These are phyloP conservation scores for Curvularia spicifera DNA, from an alignment of 2,329 filamentous ascomycete species.

Conservation along the genomic window DNA sequence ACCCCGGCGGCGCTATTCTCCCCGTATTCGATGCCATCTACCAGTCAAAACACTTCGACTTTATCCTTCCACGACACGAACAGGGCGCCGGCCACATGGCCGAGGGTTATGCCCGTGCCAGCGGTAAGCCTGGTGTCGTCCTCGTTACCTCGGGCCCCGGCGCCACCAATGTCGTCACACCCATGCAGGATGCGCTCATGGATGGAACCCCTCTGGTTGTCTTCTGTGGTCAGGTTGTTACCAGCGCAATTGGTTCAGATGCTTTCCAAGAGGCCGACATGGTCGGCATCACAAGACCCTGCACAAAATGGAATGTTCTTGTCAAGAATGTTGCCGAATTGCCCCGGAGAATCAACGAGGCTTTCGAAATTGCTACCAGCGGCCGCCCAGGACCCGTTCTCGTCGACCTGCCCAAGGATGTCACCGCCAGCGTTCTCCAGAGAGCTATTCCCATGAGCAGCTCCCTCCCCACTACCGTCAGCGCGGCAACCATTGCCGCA, in stretches of 20 bases:
- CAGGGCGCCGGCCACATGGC: constrained; percentile 99
- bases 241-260: constrained; percentile 88
- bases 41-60: constrained; percentile 96
- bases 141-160: constrained; percentile 96
- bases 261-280: constrained; percentile 97
- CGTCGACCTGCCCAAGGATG: constrained; percentile 95
- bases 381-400: constrained; percentile 93
- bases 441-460: constrained; percentile 82
- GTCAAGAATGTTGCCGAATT: constrained; percentile 94
- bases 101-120: constrained; percentile 92
- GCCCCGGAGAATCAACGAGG: constrained; percentile 92
- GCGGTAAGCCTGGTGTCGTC: constrained; percentile 92
- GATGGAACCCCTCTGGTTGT: constrained; percentile 97
- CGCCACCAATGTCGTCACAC: constrained; percentile 94
- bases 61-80: constrained; percentile 93
- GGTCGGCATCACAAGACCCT: constrained; percentile 89
- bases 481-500: constrained; percentile 82
- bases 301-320: constrained; percentile 99
- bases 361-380: constrained; percentile 95
- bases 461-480: constrained; percentile 78
- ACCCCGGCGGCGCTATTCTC: constrained; percentile 94
- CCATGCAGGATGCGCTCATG: constrained; percentile 93
- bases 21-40: constrained; percentile 99
- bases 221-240: constrained; percentile 91
- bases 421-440: constrained; percentile 83